These are phyloP conservation scores for Lojkania enalia DNA, from an alignment of 2,329 filamentous ascomycete genomes.

Conservation along the genomic window DNA sequence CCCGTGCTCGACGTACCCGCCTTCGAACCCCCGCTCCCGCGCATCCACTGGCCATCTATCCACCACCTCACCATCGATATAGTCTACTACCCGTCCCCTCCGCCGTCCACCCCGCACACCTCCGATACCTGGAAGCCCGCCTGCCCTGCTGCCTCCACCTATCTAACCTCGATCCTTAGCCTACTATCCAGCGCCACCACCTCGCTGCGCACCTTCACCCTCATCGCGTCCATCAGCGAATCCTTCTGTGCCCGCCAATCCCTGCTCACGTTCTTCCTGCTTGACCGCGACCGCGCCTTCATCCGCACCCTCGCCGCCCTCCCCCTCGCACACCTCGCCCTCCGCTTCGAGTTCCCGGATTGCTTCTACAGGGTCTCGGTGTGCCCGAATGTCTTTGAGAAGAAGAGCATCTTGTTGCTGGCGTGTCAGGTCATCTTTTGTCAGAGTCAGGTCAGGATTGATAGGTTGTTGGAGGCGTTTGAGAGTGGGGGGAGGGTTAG, in stretches of 20 bases:
- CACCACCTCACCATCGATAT: slow-evolving; percentile 34
- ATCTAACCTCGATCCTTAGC: slow-evolving; percentile 15
- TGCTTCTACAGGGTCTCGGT: slow-evolving; percentile 29
- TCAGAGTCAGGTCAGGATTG: slow-evolving; percentile 30
- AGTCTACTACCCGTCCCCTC: slow-evolving; percentile 24
- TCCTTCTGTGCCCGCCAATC: slow-evolving; percentile 21
- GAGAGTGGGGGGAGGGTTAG: slow-evolving; percentile 16
- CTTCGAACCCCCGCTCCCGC: slow-evolving; percentile 34
- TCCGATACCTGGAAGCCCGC: not conserved
- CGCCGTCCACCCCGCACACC: no score
- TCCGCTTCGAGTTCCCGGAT: slow-evolving; percentile 36
- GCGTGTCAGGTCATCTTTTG: slow-evolving; percentile 35
- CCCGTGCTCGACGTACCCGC: not conserved
- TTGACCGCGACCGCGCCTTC: slow-evolving; percentile 24
- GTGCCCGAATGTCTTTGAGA: slow-evolving; percentile 15
- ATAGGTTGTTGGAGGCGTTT: slow-evolving; percentile 22
- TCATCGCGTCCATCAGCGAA: slow-evolving; percentile 11
- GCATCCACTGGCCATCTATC: slow-evolving; percentile 22
- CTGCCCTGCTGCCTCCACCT: slow-evolving; percentile 24
- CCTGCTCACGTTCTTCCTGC: slow-evolving; percentile 29
- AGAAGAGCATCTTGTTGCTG: slow-evolving; percentile 26
- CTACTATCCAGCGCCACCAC: slow-evolving; percentile 18
- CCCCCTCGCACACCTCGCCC: not conserved
- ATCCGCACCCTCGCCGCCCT: slow-evolving; percentile 20
- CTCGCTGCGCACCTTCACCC: slow-evolving; percentile 12